Evolutionary conservation across 192 early-diverging fungal species (phyloP).

Genomic region (Pilobolus umbonatus): DNA sequence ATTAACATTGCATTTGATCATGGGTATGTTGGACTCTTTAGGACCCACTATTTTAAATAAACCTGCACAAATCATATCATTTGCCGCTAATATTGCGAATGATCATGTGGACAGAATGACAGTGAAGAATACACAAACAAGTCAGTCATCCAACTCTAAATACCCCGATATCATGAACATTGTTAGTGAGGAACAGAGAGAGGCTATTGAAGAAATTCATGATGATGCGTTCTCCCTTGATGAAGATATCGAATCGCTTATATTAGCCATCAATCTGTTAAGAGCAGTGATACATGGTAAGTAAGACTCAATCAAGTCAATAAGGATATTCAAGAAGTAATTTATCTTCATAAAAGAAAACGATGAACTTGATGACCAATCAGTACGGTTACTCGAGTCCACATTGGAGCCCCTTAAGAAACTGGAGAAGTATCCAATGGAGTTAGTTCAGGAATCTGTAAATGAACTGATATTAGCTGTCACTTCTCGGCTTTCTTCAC

Average conservation of each 20-base stretch:
- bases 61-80: slow-evolving; percentile 69
- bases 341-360: slow-evolving; percentile 33
- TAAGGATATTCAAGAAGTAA: background rate
- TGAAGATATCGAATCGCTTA: slow-evolving; percentile 52
- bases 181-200: slow-evolving; percentile 18
- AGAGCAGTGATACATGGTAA: slow-evolving; percentile 60
- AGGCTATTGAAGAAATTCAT: slow-evolving; percentile 19
- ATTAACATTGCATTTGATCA: slow-evolving; percentile 52
- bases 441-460: slow-evolving; percentile 40
- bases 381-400: slow-evolving; percentile 33
- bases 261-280: slow-evolving; percentile 58
- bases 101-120: slow-evolving; percentile 31
- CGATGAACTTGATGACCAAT: slow-evolving; percentile 37
- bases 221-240: slow-evolving; percentile 34
- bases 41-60: slow-evolving; percentile 73
- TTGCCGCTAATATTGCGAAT: slow-evolving; percentile 62
- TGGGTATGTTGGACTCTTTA: slow-evolving; percentile 61
- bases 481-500: slow-evolving; percentile 37
- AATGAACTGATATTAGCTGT: slow-evolving; percentile 46
- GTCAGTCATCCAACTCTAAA: background rate
- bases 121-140: background rate
- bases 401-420: slow-evolving; percentile 32
- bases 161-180: slow-evolving; percentile 26
- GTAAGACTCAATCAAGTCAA: background rate
- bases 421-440: slow-evolving; percentile 33